These are phyloP conservation scores for Jacaranda copaia DNA, from an alignment of 257 asterid genomes.

Conservation along the genomic window DNA sequence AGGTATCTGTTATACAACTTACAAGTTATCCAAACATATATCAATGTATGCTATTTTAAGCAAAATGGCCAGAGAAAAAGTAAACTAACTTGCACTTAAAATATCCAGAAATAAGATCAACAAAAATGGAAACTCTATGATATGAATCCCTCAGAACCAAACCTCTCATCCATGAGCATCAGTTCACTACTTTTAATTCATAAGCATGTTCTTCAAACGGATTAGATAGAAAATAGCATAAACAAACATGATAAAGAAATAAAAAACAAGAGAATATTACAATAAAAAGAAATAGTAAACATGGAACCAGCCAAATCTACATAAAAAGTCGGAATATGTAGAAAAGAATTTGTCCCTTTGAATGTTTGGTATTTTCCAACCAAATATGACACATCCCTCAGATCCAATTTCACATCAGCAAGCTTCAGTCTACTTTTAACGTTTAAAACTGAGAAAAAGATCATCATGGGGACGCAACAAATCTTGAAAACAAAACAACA, in stretches of 20 bases:
- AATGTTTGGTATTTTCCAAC: neutral
- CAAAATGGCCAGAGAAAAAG: neutral
- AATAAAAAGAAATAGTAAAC: neutral
- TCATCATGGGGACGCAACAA: constrained; percentile 51
- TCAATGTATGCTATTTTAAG: neutral
- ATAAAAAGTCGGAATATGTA: neutral
- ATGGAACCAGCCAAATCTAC: neutral
- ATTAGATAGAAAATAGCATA: neutral
- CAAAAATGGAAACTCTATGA: neutral
- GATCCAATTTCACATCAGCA: constrained; percentile 48
- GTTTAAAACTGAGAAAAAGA: constrained; percentile 32
- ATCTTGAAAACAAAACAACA: neutral
- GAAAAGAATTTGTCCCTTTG: neutral
- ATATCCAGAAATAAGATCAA: neutral
- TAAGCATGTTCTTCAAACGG: neutral
- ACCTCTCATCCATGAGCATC: neutral
- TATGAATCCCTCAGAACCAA: neutral
- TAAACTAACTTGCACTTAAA: neutral
- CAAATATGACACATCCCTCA: constrained; percentile 47
- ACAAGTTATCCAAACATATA: neutral
- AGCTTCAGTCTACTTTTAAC: constrained; percentile 63
- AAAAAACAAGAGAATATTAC: neutral
- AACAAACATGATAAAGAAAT: neutral
- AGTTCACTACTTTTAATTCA: constrained; percentile 11
- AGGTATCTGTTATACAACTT: neutral